Conservation (phyloP, 257 asterid species). For the Solanum pennellii region DNA sequence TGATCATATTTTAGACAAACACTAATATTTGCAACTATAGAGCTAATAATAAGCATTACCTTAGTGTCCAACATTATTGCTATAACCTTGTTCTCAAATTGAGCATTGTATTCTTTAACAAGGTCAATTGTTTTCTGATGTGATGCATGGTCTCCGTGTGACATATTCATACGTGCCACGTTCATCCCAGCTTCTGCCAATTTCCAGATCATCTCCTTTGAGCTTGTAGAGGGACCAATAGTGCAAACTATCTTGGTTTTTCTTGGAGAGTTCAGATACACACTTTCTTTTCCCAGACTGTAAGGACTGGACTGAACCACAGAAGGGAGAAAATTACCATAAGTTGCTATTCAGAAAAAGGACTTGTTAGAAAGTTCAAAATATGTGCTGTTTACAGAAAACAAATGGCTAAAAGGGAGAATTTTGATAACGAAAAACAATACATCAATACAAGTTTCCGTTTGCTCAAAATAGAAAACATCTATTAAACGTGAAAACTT, state of each 20-base stretch:
- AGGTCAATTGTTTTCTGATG: slow-evolving; percentile 87
- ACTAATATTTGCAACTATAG: neutral
- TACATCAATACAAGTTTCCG: neutral
- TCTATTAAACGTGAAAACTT: neutral
- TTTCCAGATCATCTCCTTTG: slow-evolving; percentile 97
- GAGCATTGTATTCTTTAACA: slow-evolving; percentile 93
- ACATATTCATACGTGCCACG: slow-evolving; percentile 96
- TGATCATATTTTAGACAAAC: neutral
- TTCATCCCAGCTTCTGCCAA: slow-evolving; percentile 96
- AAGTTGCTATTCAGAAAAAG: neutral
- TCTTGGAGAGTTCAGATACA: slow-evolving; percentile 31
- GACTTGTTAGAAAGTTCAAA: neutral
- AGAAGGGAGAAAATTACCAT: slow-evolving; percentile 3
- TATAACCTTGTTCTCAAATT: slow-evolving; percentile 64
- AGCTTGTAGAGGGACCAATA: slow-evolving; percentile 94
- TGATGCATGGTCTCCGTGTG: slow-evolving; percentile 96
- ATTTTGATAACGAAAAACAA: neutral
- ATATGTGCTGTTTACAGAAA: neutral
- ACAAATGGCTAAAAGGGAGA: neutral
- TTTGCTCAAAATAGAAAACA: neutral
- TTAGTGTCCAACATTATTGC: slow-evolving; percentile 97
- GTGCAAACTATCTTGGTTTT: slow-evolving; percentile 96
- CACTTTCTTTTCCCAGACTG: slow-evolving; percentile 19
- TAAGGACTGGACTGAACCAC: slow-evolving; percentile 38
- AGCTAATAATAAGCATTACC: slow-evolving; percentile 26